Evolutionary conservation across 768 basidiomycete genomes (phyloP).

Genomic region (Boletus subcaerulescens): DNA sequence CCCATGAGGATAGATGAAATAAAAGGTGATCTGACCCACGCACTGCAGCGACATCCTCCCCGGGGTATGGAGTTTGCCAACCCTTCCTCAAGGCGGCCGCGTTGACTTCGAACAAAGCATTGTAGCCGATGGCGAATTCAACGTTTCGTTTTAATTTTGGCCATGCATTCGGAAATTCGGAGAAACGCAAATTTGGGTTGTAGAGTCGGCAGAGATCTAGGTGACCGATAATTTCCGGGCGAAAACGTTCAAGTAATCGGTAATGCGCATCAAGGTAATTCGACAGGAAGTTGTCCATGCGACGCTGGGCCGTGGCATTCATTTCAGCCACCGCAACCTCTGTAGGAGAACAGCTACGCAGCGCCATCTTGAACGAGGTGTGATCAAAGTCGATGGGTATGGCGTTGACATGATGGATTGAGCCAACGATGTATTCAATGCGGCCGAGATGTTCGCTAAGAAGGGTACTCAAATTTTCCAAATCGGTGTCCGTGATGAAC

Average conservation of each 20-base stretch:
- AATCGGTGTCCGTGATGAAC: slow-evolving; percentile 68
- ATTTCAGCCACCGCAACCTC: slow-evolving; percentile 22
- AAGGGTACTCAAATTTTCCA: slow-evolving; percentile 52
- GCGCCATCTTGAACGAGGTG: slow-evolving; percentile 59
- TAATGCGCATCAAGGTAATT: slow-evolving; percentile 87
- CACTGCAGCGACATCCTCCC: slow-evolving; percentile 70
- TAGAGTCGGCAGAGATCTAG: slow-evolving; percentile 91
- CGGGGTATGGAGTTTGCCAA: slow-evolving; percentile 86
- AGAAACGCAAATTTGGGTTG: slow-evolving; percentile 56
- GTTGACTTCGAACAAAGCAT: slow-evolving; percentile 91
- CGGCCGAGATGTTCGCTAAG: slow-evolving; percentile 45
- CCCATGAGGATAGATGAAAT: slow-evolving; percentile 10
- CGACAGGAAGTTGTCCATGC: slow-evolving; percentile 49
- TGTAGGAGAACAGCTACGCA: slow-evolving; percentile 43
- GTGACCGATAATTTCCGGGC: slow-evolving; percentile 90
- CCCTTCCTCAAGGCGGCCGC: slow-evolving; percentile 91
- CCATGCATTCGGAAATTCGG: slow-evolving; percentile 58
- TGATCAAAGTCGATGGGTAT: slow-evolving; percentile 93
- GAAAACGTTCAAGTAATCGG: slow-evolving; percentile 62
- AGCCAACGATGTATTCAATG: slow-evolving; percentile 90
- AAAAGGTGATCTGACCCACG: slow-evolving; percentile 27
- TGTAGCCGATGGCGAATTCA: slow-evolving; percentile 66
- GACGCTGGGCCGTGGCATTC: slow-evolving; percentile 22
- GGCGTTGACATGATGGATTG: slow-evolving; percentile 84
- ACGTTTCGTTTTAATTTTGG: slow-evolving; percentile 74